These are phyloP conservation scores for Amanita rimosa DNA, from an alignment of 768 basidiomycete genomes.

Conservation along the genomic window DNA sequence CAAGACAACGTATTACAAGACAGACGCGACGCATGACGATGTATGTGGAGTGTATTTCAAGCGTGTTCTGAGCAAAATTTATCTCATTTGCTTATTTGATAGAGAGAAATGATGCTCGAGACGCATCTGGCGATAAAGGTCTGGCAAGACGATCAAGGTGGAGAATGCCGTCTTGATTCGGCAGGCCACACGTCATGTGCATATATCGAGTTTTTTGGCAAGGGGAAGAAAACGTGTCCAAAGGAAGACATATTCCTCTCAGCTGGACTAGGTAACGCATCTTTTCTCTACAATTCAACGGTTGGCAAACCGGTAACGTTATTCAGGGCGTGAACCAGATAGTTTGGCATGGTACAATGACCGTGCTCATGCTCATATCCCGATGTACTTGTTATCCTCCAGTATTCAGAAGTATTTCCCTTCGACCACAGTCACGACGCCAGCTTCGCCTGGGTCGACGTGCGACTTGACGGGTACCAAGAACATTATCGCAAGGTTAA, in stretches of 20 bases:
- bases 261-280: conserved; percentile 29
- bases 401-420: conserved; percentile 26
- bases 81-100: not conserved
- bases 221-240: conserved; percentile 24
- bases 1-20: conserved; percentile 23
- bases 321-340: conserved; percentile 11
- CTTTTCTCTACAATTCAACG: not conserved
- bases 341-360: conserved; percentile 29
- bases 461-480: conserved; percentile 31
- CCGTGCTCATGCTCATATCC: not conserved
- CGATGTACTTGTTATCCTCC: conserved; percentile 20
- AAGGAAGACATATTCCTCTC: conserved; percentile 33
- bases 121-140: conserved; percentile 23
- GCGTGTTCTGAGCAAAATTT: not conserved
- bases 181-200: conserved; percentile 21
- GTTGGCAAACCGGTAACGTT: not conserved
- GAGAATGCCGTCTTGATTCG: conserved; percentile 21
- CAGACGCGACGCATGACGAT: conserved; percentile 36
- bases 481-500: conserved; percentile 32
- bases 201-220: conserved; percentile 38
- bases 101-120: conserved; percentile 34
- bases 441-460: conserved; percentile 18
- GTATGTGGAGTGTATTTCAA: conserved; percentile 12
- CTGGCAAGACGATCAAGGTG: conserved; percentile 24
- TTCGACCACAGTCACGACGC: conserved; percentile 20